phyloP scores from a whole-genome alignment of 306 rosid genomes.

The Quillaja saponaria region DNA sequence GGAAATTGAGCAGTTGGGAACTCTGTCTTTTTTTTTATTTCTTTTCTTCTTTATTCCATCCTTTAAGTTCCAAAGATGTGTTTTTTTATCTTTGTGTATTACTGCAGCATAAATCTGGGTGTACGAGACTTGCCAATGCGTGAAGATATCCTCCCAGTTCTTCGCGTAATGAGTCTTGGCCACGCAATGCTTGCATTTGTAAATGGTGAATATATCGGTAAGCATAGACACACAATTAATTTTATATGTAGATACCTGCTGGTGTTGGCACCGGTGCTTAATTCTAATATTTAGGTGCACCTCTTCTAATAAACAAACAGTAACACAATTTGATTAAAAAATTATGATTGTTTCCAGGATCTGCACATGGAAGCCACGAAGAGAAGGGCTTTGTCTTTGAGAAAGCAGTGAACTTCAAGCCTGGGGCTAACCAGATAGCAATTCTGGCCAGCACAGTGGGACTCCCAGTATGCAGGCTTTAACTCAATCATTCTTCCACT shows the following conservation, averaged over 20 bases:
- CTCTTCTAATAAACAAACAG: neutral
- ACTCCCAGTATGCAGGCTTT: conserved; percentile 63
- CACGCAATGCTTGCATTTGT: conserved; percentile 66
- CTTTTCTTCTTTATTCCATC: neutral
- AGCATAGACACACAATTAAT: conserved; percentile 20
- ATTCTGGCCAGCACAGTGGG: conserved; percentile 63
- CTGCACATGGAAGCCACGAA: conserved; percentile 62
- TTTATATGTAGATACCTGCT: too few relatives aligned
- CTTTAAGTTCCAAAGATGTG: neutral
- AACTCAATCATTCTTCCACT: conserved; percentile 11
- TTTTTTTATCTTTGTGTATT: neutral
- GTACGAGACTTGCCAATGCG: conserved; percentile 51
- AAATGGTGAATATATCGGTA: conserved; percentile 67
- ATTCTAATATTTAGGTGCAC: neutral
- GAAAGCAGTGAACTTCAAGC: conserved; percentile 31
- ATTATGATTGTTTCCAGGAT: conserved; percentile 43
- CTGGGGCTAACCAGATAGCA: conserved; percentile 55
- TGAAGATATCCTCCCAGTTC: conserved; percentile 37
- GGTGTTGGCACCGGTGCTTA: neutral
- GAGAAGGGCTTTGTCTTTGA: conserved; percentile 54
- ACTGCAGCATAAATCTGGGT: conserved; percentile 54
- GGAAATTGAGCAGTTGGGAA: neutral
- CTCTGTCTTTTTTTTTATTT: neutral
- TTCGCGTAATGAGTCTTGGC: conserved; percentile 67
- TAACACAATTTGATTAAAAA: neutral